These are phyloP conservation scores for Leccinum subtestaceum DNA, from an alignment of 768 basidiomycete genomes.

Conservation along the genomic window DNA sequence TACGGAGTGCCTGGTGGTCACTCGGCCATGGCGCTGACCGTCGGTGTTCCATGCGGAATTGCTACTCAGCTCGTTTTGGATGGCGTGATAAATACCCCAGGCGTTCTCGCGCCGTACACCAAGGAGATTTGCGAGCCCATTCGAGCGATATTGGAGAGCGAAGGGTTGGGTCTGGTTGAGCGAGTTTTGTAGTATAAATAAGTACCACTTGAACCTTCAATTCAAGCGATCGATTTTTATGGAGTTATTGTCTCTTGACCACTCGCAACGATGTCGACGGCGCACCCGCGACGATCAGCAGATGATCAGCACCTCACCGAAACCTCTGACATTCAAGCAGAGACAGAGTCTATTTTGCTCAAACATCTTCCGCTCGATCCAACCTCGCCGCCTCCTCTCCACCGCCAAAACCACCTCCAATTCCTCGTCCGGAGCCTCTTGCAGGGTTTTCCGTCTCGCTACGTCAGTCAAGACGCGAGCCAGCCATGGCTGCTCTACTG, in stretches of 20 bases:
- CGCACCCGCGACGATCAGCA: constrained; percentile 36
- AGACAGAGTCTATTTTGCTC: constrained; percentile 65
- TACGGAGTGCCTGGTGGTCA: constrained; percentile 79
- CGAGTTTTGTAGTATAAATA: constrained; percentile 40
- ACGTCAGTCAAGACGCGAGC: constrained; percentile 86
- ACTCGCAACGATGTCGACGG: constrained; percentile 12
- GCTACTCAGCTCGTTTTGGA: constrained; percentile 91
- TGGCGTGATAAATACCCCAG: constrained; percentile 72
- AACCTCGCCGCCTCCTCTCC: constrained; percentile 38
- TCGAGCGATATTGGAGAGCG: constrained; percentile 60
- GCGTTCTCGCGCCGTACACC: constrained; percentile 84
- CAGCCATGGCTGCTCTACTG: constrained; percentile 96
- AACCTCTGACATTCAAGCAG: constrained; percentile 59
- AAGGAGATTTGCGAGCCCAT: constrained; percentile 82
- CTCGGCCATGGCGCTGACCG: constrained; percentile 89
- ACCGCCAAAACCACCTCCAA: constrained; percentile 67
- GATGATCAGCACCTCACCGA: constrained; percentile 59
- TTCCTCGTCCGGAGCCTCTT: constrained; percentile 70
- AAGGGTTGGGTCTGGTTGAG: constrained; percentile 75
- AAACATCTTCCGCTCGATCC: constrained; percentile 45
- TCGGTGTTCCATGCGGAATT: constrained; percentile 92
- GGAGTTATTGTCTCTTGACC: neutral
- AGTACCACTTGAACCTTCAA: neutral
- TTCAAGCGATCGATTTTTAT: neutral
- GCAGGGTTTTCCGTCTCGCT: constrained; percentile 79